Base-by-base conservation (phyloP, 176 grass and related monocot genomes). In the Oryza glaberrima region DNA sequence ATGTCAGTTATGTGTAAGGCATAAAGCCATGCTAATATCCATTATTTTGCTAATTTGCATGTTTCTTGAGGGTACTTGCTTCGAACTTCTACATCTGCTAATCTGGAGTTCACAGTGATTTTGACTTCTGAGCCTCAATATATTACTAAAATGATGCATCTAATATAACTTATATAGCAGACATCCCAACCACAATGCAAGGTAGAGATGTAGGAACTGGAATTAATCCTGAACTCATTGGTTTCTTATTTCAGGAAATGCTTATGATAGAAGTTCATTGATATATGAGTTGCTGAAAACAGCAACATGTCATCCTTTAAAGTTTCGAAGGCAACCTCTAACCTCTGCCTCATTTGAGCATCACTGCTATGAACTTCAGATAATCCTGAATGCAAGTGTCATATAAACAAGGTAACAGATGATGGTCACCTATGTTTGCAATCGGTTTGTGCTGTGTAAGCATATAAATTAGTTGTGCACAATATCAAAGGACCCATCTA, bases 241-340 rank as follows among this genome's bases (percentile, higher is more conserved):
- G 46, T 15, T 40, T 19, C 30, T 73, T 34, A 72, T 49, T 65
- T 70, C 67, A 79, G 1, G 4, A 2, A 63, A n/a, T 2, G 15
- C 52, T 20, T 3, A 16, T 69, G 7, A 38, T 54, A 69, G 10
- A 79, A 46, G 3, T 0, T 32, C 9, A 5, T 16, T 65, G 4
- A 75, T 73, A 22, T 34, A 79, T 67, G 45, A 67, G 17, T 44
- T 23, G 41, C 16, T 65, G 71, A 78, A 61, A 64, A 66, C 14
- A 78, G n/a, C 36, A 48, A 10, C 10, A 43, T 43, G 41, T 4
- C 10, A 48, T 48, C 12, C 11, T 48, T 48, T 48, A 26, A 36
- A 5, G 9, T 19, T 75, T 65, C 7, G 16, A 30, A 32, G 10
- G 22, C 81, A 34, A 17, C 17, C 34, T 54, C 78, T 25, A 72